These are phyloP conservation scores for Candida ficus DNA, from an alignment of 805 yeast genomes.

Conservation along the genomic window DNA sequence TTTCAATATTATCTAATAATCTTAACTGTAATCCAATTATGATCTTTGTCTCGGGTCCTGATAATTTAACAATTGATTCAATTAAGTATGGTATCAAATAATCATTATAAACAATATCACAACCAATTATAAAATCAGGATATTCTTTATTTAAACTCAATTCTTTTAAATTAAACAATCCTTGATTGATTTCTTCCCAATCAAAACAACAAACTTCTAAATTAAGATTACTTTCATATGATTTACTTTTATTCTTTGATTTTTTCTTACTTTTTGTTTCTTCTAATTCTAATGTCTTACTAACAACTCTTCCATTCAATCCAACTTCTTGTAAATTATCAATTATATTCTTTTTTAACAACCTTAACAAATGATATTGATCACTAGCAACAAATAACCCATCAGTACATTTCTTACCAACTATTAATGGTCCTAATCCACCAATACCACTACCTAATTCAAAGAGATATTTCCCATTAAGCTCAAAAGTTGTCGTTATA, in stretches of 20 bases:
- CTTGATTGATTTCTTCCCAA: slow-evolving; percentile 50
- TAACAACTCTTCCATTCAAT: neutral
- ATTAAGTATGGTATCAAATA: slow-evolving; percentile 48
- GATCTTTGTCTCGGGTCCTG: slow-evolving; percentile 31
- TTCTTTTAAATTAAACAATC: slow-evolving; percentile 22
- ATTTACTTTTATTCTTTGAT: slow-evolving; percentile 1
- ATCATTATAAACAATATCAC: slow-evolving; percentile 65
- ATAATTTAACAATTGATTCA: slow-evolving; percentile 33
- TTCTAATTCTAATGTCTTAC: slow-evolving; percentile 1
- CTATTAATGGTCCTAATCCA: slow-evolving; percentile 41
- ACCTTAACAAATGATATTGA: slow-evolving; percentile 48
- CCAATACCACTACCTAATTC: slow-evolving; percentile 64
- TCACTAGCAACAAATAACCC: slow-evolving; percentile 48
- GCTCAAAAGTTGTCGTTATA: slow-evolving; percentile 30
- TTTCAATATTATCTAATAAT: slow-evolving; percentile 43
- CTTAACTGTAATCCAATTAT: slow-evolving; percentile 51
- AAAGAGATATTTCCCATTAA: slow-evolving; percentile 29
- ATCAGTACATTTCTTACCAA: slow-evolving; percentile 30
- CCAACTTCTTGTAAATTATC: slow-evolving; percentile 30
- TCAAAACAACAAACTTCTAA: slow-evolving; percentile 50
- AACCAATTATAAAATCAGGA: slow-evolving; percentile 51
- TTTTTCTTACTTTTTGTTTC: neutral
- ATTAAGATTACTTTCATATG: neutral
- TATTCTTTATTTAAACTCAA: slow-evolving; percentile 3
- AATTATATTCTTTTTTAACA: slow-evolving; percentile 41